These are phyloP conservation scores for Lactifluus rugatus DNA, from an alignment of 768 basidiomycete species.

Conservation along the genomic window DNA sequence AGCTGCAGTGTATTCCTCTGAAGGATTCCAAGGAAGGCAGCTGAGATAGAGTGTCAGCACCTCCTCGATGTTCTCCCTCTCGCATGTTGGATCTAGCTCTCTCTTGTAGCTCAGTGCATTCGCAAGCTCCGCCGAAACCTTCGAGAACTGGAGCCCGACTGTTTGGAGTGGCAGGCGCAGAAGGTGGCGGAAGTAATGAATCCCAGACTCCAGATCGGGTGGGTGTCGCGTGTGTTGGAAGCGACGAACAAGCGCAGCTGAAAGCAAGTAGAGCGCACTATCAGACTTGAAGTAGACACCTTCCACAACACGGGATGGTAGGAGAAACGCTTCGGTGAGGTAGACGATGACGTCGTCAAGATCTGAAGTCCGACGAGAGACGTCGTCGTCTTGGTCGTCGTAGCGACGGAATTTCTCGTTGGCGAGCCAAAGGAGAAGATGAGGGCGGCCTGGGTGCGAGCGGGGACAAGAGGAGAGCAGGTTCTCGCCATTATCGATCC, in stretches of 20 bases:
- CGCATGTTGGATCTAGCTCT: neutral
- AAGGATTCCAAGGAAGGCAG: neutral
- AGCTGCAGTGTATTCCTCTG: neutral
- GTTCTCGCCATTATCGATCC: neutral
- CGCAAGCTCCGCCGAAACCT: neutral
- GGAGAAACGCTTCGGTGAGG: neutral
- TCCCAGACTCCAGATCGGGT: neutral
- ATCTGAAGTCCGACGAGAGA: neutral
- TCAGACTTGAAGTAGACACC: neutral
- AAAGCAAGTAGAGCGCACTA: neutral
- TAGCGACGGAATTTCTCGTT: neutral
- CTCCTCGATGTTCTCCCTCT: neutral
- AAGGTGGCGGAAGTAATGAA: neutral
- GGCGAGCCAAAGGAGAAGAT: neutral
- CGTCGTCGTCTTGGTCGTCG: neutral
- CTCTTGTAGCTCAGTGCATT: neutral
- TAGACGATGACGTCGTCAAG: neutral
- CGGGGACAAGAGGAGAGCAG: neutral
- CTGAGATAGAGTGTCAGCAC: neutral
- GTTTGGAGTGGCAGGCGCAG: neutral
- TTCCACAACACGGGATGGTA: neutral
- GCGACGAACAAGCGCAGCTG: neutral
- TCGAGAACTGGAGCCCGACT: neutral
- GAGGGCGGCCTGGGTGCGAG: neutral
- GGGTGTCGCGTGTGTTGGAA: neutral